Base-by-base conservation (phyloP, 192 early-diverging fungal genomes). In the Podila verticillata region DNA sequence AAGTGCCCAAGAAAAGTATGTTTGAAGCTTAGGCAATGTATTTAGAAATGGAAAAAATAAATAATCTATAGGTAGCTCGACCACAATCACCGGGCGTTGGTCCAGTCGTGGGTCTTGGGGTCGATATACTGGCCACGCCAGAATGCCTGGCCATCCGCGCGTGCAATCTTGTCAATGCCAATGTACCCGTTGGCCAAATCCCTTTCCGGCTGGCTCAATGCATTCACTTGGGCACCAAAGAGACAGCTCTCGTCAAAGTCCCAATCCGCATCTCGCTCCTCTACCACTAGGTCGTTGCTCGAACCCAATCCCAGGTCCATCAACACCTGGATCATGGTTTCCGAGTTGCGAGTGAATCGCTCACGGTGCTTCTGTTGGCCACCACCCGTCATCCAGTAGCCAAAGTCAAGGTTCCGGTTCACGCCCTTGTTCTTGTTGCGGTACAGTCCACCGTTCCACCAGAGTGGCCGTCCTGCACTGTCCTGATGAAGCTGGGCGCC, bases 391-490 rank as follows among this genome's bases (percentile, higher is more conserved):
- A 80, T 80, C 77, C 77, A 80, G 70, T 80, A 80, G 1, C 65
- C 70, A 54, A 87, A 84, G 29, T 78, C 57, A 13, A 87, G 66
- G 22, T 86, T 75, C 12, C 75, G 61, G n/a, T 70, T 54, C 3
- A 72, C 59, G 31, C 74, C 81, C 13, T 65, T 63, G 69, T 88
- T 69, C 68, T 88, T 88, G 65, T 88, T 84, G 20, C 83, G 66
- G 28, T 79, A 67, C 20, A 88, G 60, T 48, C 83, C 87, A 36
- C 85, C 87, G 35, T 88, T 88, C 83, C 83, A 88, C 87, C 87
- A 88, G 20, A 83, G 72, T 4, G 87, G 87, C 0, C 59, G 68
- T 6, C 81, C 75, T 15, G 68, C 47, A 10, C 66, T 48, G 54
- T 83, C 87, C 31, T 75, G 72, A 48, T 86, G 85, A 10, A 88